phyloP scores from a whole-genome alignment of 352 stramenopile species.

The Phytophthora brassicae region DNA sequence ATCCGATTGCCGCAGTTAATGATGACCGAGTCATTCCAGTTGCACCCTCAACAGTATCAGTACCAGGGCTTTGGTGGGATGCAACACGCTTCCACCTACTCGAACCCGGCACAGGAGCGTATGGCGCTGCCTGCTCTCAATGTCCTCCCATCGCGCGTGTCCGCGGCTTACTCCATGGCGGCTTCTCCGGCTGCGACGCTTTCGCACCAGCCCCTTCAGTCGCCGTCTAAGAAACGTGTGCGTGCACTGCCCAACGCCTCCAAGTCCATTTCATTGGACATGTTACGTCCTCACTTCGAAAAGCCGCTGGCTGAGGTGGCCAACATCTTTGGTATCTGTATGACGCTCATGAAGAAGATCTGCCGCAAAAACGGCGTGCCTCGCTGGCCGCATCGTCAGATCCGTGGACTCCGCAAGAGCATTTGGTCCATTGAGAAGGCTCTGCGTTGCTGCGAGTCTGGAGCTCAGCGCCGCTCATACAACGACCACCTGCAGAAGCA shows the following conservation, averaged over 20 bases:
- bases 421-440: slow-evolving; percentile 83
- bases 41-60: slow-evolving; percentile 25
- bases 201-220: slow-evolving; percentile 23
- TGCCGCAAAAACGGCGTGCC: slow-evolving; percentile 78
- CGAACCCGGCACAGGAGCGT: slow-evolving; percentile 42
- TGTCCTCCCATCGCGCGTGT: slow-evolving; percentile 30
- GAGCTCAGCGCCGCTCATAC: slow-evolving; percentile 67
- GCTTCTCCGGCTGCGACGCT: slow-evolving; percentile 36
- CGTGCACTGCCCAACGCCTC: slow-evolving; percentile 73
- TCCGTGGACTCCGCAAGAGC: slow-evolving; percentile 72
- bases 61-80: slow-evolving; percentile 24
- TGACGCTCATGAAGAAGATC: slow-evolving; percentile 87
- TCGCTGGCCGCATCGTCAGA: slow-evolving; percentile 75
- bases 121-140: slow-evolving; percentile 63
- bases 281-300: slow-evolving; percentile 76
- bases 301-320: slow-evolving; percentile 74
- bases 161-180: slow-evolving; percentile 13
- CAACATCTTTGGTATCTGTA: slow-evolving; percentile 78
- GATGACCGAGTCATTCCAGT: slow-evolving; percentile 22
- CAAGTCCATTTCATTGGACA: slow-evolving; percentile 74
- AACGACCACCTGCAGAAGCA: slow-evolving; percentile 75
- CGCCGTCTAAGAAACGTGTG: slow-evolving; percentile 67
- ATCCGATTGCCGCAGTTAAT: slow-evolving; percentile 30
- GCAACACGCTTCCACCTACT: slow-evolving; percentile 21
- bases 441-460: slow-evolving; percentile 63